Evolutionary conservation across 1,139 yeast genomes (phyloP).

Genomic region (Saccharomycopsis hybrid): DNA sequence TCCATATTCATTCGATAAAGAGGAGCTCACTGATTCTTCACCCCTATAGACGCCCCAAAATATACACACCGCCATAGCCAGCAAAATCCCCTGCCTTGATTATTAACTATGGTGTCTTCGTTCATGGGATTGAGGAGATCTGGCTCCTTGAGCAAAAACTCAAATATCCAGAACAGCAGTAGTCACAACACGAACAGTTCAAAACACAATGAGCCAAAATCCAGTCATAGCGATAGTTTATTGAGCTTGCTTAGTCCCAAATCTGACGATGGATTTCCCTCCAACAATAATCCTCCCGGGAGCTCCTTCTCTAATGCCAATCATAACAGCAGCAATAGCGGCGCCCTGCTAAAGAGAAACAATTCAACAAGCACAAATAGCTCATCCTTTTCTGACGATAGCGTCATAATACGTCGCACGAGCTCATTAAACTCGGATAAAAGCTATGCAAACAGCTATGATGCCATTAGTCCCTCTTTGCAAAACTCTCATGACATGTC

Average conservation of each 20-base stretch:
- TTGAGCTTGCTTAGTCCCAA: background rate
- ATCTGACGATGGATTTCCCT: background rate
- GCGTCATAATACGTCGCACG: constrained; percentile 29
- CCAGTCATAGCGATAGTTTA: background rate
- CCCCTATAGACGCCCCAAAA: no score
- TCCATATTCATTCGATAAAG: no score
- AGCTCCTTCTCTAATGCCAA: background rate
- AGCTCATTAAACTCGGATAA: constrained; percentile 3
- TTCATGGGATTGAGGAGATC: constrained; percentile 16
- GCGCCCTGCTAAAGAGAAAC: constrained; percentile 5
- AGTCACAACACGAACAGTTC: background rate
- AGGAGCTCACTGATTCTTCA: no score
- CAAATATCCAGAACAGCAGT: background rate
- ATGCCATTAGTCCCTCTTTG: background rate
- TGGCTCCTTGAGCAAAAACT: constrained; percentile 5
- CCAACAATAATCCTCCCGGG: background rate
- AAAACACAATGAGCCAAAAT: no score
- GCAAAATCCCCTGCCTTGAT: no score
- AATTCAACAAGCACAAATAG: constrained; percentile 12
- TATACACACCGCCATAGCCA: no score
- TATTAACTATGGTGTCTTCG: constrained; percentile 16
- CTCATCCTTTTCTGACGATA: constrained; percentile 21
- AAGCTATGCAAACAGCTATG: background rate
- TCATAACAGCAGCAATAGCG: background rate
- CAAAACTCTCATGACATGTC: no score